A percentile compares a stretch with the other conserved stretches of the same genome.
These are phyloP conservation scores for Chaetomium fimeti DNA, from an alignment of 495 filamentous ascomycete species.

Conservation along the genomic window DNA sequence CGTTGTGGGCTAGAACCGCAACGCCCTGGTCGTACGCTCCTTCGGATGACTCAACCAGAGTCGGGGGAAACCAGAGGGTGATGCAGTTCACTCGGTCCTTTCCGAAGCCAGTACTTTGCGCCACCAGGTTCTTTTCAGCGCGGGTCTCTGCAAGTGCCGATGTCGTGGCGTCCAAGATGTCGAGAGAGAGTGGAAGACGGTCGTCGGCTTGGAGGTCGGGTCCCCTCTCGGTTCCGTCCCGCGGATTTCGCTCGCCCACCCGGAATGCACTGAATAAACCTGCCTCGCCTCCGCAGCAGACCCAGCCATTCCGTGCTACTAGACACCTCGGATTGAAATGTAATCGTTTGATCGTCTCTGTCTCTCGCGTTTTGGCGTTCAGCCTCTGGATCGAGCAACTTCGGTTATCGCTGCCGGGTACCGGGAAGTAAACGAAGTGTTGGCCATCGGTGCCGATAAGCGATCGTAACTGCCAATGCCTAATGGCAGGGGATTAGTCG, in stretches of 20 bases:
- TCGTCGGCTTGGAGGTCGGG: slow-evolving; percentile 55
- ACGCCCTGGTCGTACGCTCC: slow-evolving; percentile 47
- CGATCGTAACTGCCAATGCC: slow-evolving; percentile 90
- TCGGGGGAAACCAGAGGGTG: slow-evolving; percentile 52
- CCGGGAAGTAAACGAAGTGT: slow-evolving; percentile 79
- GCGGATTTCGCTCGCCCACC: slow-evolving; percentile 44
- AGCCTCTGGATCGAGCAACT: slow-evolving; percentile 65
- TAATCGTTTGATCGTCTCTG: slow-evolving; percentile 72
- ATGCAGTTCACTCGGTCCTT: slow-evolving; percentile 56
- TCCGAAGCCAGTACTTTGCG: slow-evolving; percentile 45
- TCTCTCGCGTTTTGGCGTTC: slow-evolving; percentile 66
- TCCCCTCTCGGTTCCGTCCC: slow-evolving; percentile 37
- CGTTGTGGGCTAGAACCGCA: slow-evolving; percentile 71
- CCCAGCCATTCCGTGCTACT: slow-evolving; percentile 78
- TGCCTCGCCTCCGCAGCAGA: slow-evolving; percentile 82
- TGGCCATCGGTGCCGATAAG: slow-evolving; percentile 77
- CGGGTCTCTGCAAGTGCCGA: slow-evolving; percentile 28
- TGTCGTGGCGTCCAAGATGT: slow-evolving; percentile 34
- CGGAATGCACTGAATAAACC: slow-evolving; percentile 82
- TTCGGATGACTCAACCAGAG: slow-evolving; percentile 20
- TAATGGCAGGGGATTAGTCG: slow-evolving; percentile 37
- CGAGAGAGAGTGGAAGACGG: slow-evolving; percentile 58
- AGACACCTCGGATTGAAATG: slow-evolving; percentile 83
- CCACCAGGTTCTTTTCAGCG: slow-evolving; percentile 38
- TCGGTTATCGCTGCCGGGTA: slow-evolving; percentile 47